Percentiles rank a stretch among this genome's conserved stretches.
phyloP scores from a whole-genome alignment of 306 rosid genomes.

The Cyclanthera cordifolia region DNA sequence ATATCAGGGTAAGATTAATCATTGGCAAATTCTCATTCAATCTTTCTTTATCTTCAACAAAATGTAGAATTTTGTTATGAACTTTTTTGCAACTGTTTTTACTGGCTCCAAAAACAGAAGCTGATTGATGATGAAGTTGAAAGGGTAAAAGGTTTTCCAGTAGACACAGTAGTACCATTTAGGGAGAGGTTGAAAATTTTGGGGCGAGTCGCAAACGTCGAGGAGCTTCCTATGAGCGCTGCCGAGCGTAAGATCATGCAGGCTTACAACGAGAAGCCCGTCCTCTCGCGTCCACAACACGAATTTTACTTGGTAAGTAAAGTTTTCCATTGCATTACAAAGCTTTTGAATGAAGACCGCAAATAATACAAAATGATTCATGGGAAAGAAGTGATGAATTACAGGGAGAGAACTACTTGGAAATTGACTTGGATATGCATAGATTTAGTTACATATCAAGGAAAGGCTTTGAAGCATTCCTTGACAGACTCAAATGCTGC shows the following conservation, averaged over 20 bases:
- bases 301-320: conserved; percentile 63
- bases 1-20: conserved; percentile 58
- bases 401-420: conserved; percentile 88
- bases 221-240: conserved; percentile 74
- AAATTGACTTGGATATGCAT: conserved; percentile 96
- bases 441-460: conserved; percentile 90
- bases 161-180: conserved; percentile 55
- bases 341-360: not conserved
- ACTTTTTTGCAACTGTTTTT: not conserved
- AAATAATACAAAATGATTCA: not conserved
- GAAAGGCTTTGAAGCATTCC: conserved; percentile 89
- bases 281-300: conserved; percentile 97
- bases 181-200: conserved; percentile 88
- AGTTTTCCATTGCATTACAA: not conserved
- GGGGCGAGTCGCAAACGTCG: conserved; percentile 77
- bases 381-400: not conserved
- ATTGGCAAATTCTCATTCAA: conserved; percentile 13
- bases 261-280: conserved; percentile 98
- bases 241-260: conserved; percentile 86
- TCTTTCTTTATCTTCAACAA: not conserved
- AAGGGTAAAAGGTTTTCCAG: conserved; percentile 81
- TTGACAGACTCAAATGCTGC: conserved; percentile 72
- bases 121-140: conserved; percentile 85
- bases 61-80: not conserved
- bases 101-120: conserved; percentile 35